Percentiles rank a stretch among this genome's conserved stretches.
Conservation (phyloP, 208 protist genomes). For the Herpetomonas samuelpessoai region DNA sequence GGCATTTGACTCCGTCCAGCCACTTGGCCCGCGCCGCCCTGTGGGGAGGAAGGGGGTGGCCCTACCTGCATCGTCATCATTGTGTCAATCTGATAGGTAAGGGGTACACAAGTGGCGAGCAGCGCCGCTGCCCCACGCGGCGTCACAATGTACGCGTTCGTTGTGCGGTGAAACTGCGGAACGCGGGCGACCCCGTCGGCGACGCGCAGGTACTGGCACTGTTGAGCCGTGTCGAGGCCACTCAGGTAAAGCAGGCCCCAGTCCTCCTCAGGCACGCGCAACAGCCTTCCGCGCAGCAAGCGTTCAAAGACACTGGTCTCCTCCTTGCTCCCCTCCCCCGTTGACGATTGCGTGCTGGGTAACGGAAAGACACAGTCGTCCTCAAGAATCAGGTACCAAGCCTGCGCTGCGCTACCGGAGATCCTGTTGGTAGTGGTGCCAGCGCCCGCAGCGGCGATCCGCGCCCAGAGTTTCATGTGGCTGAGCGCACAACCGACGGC, state of each 20-base stretch:
- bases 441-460: slow-evolving; percentile 37
- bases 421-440: neutral
- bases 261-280: slow-evolving; percentile 34
- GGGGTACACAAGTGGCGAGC: slow-evolving; percentile 53
- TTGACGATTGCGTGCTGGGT: neutral
- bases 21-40: neutral
- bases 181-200: slow-evolving; percentile 56
- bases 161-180: slow-evolving; percentile 83
- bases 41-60: neutral
- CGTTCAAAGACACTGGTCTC: slow-evolving; percentile 23
- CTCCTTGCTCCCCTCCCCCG: slow-evolving; percentile 3
- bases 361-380: slow-evolving; percentile 55
- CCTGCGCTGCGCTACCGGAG: slow-evolving; percentile 3
- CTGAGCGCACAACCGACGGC: slow-evolving; percentile 85
- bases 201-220: slow-evolving; percentile 28
- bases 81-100: slow-evolving; percentile 86
- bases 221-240: slow-evolving; percentile 71
- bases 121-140: slow-evolving; percentile 54
- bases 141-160: slow-evolving; percentile 73
- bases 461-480: slow-evolving; percentile 66
- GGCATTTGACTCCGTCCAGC: slow-evolving; percentile 8
- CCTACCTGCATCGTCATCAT: slow-evolving; percentile 74
- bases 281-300: slow-evolving; percentile 21
- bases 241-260: slow-evolving; percentile 86
- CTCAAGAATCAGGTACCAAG: slow-evolving; percentile 38